Percentiles rank a stretch among this genome's conserved stretches.
Evolutionary conservation across 768 basidiomycete species (phyloP).

Genomic region (Suillus decipiens): DNA sequence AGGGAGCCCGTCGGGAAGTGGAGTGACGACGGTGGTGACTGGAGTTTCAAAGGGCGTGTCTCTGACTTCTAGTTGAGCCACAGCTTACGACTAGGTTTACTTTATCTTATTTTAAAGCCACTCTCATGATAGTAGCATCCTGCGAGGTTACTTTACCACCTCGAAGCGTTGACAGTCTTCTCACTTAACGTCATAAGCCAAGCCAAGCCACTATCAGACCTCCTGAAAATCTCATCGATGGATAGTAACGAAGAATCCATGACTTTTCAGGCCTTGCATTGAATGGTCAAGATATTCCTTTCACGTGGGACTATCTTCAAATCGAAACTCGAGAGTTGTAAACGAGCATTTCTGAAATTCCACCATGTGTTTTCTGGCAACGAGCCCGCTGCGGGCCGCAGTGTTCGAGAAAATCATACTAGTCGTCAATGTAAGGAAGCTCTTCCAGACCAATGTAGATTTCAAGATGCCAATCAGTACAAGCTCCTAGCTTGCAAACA

Average conservation of each 20-base stretch:
- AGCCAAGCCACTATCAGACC: background rate
- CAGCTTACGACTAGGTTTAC: background rate
- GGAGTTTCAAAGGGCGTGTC: conserved; percentile 89
- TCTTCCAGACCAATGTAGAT: background rate
- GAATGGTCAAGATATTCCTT: background rate
- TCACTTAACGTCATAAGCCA: background rate
- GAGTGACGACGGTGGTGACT: conserved; percentile 66
- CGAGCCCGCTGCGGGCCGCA: background rate
- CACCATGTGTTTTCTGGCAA: background rate
- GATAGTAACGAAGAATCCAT: background rate
- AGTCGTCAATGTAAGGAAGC: background rate
- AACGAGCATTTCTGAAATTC: background rate
- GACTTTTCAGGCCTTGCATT: background rate
- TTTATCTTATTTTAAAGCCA: background rate
- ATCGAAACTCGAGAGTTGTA: background rate
- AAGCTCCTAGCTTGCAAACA: background rate
- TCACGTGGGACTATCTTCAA: background rate
- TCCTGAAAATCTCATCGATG: background rate
- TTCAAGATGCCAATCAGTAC: background rate
- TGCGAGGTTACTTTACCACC: background rate
- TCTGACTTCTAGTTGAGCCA: conserved; percentile 66
- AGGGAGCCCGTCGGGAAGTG: conserved; percentile 73
- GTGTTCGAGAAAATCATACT: background rate
- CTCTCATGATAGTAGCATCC: background rate
- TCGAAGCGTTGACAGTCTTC: background rate